phyloP scores from a whole-genome alignment of 2,329 filamentous ascomycete genomes.

The Ophiostoma populinum region DNA sequence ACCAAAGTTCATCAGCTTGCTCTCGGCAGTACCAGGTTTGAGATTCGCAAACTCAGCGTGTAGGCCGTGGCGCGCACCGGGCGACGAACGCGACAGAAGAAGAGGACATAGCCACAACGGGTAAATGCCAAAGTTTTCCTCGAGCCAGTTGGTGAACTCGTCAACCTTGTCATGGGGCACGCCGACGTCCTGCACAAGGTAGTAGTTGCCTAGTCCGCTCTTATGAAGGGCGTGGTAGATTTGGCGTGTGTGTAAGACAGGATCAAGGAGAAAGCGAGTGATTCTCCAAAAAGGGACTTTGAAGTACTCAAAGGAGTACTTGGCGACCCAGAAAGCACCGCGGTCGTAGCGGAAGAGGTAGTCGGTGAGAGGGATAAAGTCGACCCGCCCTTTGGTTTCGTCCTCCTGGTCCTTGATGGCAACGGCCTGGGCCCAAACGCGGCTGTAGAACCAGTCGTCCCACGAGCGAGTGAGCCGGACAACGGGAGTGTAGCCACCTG shows the following conservation, averaged over 20 bases:
- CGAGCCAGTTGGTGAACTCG: slow-evolving; percentile 31
- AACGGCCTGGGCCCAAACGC: slow-evolving; percentile 12
- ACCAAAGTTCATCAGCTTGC: slow-evolving; percentile 41
- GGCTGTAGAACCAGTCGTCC: slow-evolving; percentile 55
- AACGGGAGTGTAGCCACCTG: slow-evolving; percentile 19
- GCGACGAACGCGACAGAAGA: slow-evolving; percentile 23
- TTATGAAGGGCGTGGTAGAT: slow-evolving; percentile 50
- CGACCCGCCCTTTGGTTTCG: no score
- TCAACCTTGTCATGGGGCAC: slow-evolving; percentile 26
- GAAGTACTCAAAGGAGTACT: slow-evolving; percentile 47
- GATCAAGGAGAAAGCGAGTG: slow-evolving; percentile 43
- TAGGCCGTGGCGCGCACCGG: slow-evolving; percentile 26
- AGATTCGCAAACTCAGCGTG: slow-evolving; percentile 28
- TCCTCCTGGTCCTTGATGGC: slow-evolving; percentile 24
- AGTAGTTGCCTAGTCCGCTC: slow-evolving; percentile 39
- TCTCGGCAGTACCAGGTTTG: slow-evolving; percentile 11
- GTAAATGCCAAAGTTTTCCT: slow-evolving; percentile 28
- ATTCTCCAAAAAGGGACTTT: slow-evolving; percentile 38
- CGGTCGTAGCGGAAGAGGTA: slow-evolving; percentile 59
- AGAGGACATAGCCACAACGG: slow-evolving; percentile 41
- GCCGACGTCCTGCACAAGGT: slow-evolving; percentile 48
- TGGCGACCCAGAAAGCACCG: slow-evolving; percentile 50
- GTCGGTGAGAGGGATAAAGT: slow-evolving; percentile 44
- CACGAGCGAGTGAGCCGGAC: slow-evolving; percentile 35
- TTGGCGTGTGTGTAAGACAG: slow-evolving; percentile 44